A percentile compares a stretch with the other conserved stretches of the same genome.
phyloP scores from a whole-genome alignment of 2,329 filamentous ascomycete genomes.

The Bimuria novae-zelandiae region DNA sequence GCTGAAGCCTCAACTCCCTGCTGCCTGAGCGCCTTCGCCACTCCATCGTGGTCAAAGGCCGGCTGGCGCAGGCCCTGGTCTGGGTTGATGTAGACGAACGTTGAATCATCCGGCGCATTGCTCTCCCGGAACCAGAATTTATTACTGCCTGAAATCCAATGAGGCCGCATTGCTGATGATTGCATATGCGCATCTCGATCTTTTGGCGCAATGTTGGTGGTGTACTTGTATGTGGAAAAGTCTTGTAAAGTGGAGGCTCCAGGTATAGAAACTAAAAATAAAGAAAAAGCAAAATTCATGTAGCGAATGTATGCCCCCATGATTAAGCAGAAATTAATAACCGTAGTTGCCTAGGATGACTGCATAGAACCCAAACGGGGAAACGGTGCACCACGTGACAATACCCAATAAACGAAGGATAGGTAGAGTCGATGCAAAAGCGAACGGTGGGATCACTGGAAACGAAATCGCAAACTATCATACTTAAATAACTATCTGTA shows the following conservation, averaged over 20 bases:
- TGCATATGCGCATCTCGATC: conserved; percentile 9
- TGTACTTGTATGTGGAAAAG: conserved; percentile 4
- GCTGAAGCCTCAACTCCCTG: no score
- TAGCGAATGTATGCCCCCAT: conserved; percentile 14
- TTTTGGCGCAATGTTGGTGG: conserved; percentile 1
- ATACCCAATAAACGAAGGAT: conserved; percentile 6
- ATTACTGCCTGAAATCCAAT: conserved; percentile 15
- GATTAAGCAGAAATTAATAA: no score
- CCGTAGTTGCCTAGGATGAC: conserved; percentile 5
- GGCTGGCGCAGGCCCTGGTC: no score
- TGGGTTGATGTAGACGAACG: no score
- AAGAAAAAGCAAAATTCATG: conserved; percentile 12
- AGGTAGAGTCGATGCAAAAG: conserved; percentile 3
- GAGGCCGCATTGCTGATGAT: conserved; percentile 7
- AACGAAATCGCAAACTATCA: not conserved
- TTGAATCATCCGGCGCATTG: no score
- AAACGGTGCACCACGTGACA: not conserved
- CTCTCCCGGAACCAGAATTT: no score
- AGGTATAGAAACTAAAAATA: conserved; percentile 7
- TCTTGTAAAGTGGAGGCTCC: conserved; percentile 11
- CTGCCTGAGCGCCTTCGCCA: no score
- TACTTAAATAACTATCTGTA: conserved; percentile 4
- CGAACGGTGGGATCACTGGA: not conserved
- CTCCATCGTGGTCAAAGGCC: no score
- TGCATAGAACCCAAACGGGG: not conserved